Evolutionary conservation across 805 yeast species (phyloP).

Genomic region (Metschnikowia colocasiae): DNA sequence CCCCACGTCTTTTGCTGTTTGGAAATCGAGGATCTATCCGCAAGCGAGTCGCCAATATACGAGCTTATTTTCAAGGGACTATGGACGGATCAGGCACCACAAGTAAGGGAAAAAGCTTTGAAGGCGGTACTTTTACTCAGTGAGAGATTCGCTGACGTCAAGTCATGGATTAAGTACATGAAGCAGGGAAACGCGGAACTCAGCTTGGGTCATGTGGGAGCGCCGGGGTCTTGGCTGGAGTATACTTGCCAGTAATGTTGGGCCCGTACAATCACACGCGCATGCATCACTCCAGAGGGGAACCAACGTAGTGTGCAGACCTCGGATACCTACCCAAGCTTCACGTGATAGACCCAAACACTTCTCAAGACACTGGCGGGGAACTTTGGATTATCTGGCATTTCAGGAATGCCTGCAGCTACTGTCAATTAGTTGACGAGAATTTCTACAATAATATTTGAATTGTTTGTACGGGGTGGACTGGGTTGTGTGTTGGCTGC

Average conservation of each 20-base stretch:
- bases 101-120: slow-evolving; percentile 12
- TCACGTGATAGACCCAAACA: background rate
- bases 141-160: slow-evolving; percentile 12
- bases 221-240: slow-evolving; percentile 19
- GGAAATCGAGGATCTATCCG: slow-evolving; percentile 14
- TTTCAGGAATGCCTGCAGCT: background rate
- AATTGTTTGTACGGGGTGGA: background rate
- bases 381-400: background rate
- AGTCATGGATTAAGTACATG: slow-evolving; percentile 15
- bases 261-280: background rate
- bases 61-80: slow-evolving; percentile 15
- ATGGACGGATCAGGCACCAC: slow-evolving; percentile 14
- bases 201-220: slow-evolving; percentile 8
- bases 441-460: background rate
- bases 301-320: background rate
- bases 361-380: background rate
- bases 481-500: background rate
- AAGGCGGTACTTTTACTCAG: slow-evolving; percentile 11
- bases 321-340: slow-evolving; percentile 3
- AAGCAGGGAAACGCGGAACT: slow-evolving; percentile 9
- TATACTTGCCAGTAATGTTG: slow-evolving; percentile 6
- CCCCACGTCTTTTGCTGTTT: slow-evolving; percentile 17
- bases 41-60: slow-evolving; percentile 14
- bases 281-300: slow-evolving; percentile 2
- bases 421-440: background rate